phyloP scores from a whole-genome alignment of 108 stramenopile species.

The Craspedostauros australis region DNA sequence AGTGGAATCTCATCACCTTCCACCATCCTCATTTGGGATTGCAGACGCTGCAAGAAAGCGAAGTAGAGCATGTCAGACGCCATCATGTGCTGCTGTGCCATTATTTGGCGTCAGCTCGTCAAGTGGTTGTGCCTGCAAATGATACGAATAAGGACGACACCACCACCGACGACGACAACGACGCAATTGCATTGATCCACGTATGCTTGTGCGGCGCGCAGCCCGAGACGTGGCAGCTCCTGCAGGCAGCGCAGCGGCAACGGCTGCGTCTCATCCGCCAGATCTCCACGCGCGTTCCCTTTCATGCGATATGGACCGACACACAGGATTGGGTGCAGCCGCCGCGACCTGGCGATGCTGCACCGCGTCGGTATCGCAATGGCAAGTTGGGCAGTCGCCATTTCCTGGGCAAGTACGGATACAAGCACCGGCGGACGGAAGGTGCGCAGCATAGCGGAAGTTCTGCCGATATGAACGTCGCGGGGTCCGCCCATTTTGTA shows the following conservation, averaged over 20 bases:
- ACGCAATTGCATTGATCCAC: slow-evolving; percentile 37
- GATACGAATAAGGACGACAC: neutral
- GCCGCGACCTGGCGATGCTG: slow-evolving; percentile 5
- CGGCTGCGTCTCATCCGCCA: slow-evolving; percentile 17
- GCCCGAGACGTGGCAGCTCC: slow-evolving; percentile 49
- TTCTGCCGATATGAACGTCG: slow-evolving; percentile 40
- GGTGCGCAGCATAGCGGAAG: slow-evolving; percentile 42
- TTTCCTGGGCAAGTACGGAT: slow-evolving; percentile 52
- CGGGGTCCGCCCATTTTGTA: slow-evolving; percentile 44
- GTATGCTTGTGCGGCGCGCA: slow-evolving; percentile 58
- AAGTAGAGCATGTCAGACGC: slow-evolving; percentile 30
- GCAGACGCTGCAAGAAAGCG: slow-evolving; percentile 17
- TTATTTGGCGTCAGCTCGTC: slow-evolving; percentile 53
- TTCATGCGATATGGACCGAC: slow-evolving; percentile 31
- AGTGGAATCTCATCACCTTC: slow-evolving; percentile 55
- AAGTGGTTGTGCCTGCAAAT: neutral
- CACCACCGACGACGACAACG: slow-evolving; percentile 1
- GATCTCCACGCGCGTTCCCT: slow-evolving; percentile 26
- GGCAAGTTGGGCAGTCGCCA: slow-evolving; percentile 55
- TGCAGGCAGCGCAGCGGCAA: slow-evolving; percentile 24
- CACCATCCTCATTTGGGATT: slow-evolving; percentile 73
- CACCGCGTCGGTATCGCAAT: slow-evolving; percentile 56
- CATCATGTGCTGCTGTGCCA: slow-evolving; percentile 48
- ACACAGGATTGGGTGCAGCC: neutral
- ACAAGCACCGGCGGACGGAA: slow-evolving; percentile 61